Conservation (phyloP, 2,329 filamentous ascomycete genomes). For the Ophiostoma sp. region DNA sequence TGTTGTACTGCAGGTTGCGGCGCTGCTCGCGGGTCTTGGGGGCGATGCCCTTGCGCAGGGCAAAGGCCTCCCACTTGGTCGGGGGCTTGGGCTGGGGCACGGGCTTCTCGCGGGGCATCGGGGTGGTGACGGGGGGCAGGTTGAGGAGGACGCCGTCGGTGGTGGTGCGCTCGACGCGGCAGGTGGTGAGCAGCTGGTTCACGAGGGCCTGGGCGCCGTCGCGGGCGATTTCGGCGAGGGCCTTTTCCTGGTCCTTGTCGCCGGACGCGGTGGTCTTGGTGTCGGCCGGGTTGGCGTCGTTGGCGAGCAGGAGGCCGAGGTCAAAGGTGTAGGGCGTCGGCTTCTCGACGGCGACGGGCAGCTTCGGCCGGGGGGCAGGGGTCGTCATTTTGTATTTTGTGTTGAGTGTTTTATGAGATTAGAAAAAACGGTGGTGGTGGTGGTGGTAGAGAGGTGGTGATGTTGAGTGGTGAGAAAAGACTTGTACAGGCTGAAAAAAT, state of each 20-base stretch:
- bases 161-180: constrained; percentile 65
- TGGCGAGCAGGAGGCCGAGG: constrained; percentile 77
- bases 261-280: constrained; percentile 52
- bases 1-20: constrained; percentile 73
- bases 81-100: constrained; percentile 73
- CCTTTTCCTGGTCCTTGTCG: constrained; percentile 35
- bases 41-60: constrained; percentile 93
- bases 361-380: constrained; percentile 38
- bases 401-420: neutral
- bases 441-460: neutral
- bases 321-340: constrained; percentile 90
- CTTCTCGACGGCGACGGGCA: constrained; percentile 66
- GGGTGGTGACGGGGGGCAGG: constrained; percentile 65
- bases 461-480: neutral
- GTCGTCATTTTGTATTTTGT: constrained; percentile 24
- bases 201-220: constrained; percentile 88
- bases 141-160: constrained; percentile 67
- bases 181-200: constrained; percentile 89
- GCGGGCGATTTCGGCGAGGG: constrained; percentile 68
- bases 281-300: constrained; percentile 75
- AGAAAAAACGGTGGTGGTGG: neutral
- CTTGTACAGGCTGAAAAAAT: constrained; percentile 16
- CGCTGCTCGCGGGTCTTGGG: constrained; percentile 74
- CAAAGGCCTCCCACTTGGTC: constrained; percentile 95
- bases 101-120: constrained; percentile 85